phyloP scores from a whole-genome alignment of 2,329 filamentous ascomycete genomes.

The Nemania abortiva region DNA sequence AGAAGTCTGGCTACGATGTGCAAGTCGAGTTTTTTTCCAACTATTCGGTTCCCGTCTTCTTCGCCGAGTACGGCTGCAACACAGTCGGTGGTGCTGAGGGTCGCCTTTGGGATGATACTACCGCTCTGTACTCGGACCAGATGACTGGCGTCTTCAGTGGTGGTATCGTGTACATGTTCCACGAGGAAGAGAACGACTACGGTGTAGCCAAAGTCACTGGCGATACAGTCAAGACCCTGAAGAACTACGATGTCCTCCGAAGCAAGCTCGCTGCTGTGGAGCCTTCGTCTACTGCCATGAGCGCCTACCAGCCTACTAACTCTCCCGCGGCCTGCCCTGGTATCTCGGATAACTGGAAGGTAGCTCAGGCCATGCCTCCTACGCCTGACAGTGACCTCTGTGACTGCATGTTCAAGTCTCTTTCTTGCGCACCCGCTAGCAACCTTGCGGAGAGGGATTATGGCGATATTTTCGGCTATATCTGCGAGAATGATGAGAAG shows the following conservation, averaged over 20 bases:
- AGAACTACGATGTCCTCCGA: slow-evolving; percentile 74
- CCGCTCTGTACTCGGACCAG: slow-evolving; percentile 72
- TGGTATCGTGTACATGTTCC: slow-evolving; percentile 89
- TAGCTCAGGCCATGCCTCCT: slow-evolving; percentile 75
- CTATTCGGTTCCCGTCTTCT: slow-evolving; percentile 83
- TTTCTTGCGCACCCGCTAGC: slow-evolving; percentile 71
- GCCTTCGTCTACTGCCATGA: slow-evolving; percentile 69
- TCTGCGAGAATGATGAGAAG: slow-evolving; percentile 57
- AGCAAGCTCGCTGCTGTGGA: slow-evolving; percentile 71
- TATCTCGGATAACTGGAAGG: slow-evolving; percentile 67
- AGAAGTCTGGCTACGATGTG: slow-evolving; percentile 74
- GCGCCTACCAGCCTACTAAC: slow-evolving; percentile 73
- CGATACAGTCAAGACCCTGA: slow-evolving; percentile 65
- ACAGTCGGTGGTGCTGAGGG: slow-evolving; percentile 61
- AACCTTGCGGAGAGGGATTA: slow-evolving; percentile 65
- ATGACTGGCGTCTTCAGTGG: slow-evolving; percentile 83
- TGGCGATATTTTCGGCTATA: slow-evolving; percentile 58
- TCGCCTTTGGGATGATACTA: slow-evolving; percentile 77
- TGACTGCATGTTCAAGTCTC: slow-evolving; percentile 76
- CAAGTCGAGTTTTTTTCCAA: slow-evolving; percentile 77
- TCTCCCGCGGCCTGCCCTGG: slow-evolving; percentile 73
- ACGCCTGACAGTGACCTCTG: slow-evolving; percentile 76
- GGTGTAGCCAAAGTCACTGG: slow-evolving; percentile 71
- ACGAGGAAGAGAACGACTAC: slow-evolving; percentile 79
- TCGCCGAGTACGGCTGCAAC: slow-evolving; percentile 87